Evolutionary conservation across 192 early-diverging fungal species (phyloP), one percentile per base, ranked within the genome.

Genomic region (Umbelopsis ramanniana): DNA sequence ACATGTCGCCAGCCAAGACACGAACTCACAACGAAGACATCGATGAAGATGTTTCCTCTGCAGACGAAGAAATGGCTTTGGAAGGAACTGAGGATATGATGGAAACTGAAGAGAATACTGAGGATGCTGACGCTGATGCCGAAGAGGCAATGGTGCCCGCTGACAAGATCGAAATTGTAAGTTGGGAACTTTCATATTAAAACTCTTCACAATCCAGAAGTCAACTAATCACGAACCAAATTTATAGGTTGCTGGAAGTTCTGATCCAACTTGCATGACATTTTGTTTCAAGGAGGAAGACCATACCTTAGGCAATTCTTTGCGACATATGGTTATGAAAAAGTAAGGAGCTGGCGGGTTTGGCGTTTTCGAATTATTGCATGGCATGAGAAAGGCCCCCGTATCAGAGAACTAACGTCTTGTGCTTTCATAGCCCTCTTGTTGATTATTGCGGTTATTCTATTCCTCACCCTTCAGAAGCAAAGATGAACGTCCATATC

Each of bases 361-460:
- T 60, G 37, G 11, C 69, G 29, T 37, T 37, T 17, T 24, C 8
- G 0, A n/a, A 9, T 11, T 37, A 37, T n/a, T 11, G 2, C 1
- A 60, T 15, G 1, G n/a, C 3, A 7, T 10, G 35, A 47, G 69
- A 7, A 11, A 23, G 19, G 40, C 38, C 52, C 2, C 45, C 43
- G n/a, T 3, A 35, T 37, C 4, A 45, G 48, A 23, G 21, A 29
- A 43, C 22, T 67, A 6, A 63, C 47, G 0, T 4, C 67, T 71
- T 19, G 74, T 66, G 14, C 22, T 77, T 7, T 73, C 22, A 15
- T 66, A 95, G 93, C 81, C 89, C 94, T 24, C 84, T 90, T 52
- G 96, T 98, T 24, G 87, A 90, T 47, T 97, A 94, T 76, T 97
- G 95, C 77, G 95, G 95, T 54, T 99, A 99, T 84, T 93, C 96